A percentile compares a stretch with the other conserved stretches of the same genome.
Conservation (phyloP, 108 stramenopile species). For the Ochromonas danica region DNA sequence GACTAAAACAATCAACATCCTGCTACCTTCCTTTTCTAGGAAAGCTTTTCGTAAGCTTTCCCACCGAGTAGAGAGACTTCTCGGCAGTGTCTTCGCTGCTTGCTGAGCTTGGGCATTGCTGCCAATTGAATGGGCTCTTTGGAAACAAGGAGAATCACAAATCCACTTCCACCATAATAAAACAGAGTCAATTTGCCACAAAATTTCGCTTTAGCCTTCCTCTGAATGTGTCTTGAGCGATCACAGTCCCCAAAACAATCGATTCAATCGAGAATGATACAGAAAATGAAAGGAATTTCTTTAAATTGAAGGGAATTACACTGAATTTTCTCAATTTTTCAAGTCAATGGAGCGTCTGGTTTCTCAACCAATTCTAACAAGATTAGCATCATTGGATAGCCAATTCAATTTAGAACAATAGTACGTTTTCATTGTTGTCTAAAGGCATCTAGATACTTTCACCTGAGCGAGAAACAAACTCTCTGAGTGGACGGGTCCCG, state of each 20-base stretch:
- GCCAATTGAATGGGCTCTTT: conserved; percentile 15
- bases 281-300: no score
- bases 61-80: conserved; percentile 13
- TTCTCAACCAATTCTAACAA: conserved; percentile 17
- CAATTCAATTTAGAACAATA: conserved; percentile 17
- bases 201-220: conserved; percentile 5
- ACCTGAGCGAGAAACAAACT: no score
- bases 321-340: neutral
- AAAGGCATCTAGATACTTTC: no score
- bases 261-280: conserved; percentile 6
- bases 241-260: no score
- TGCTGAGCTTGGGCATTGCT: no score
- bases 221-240: conserved; percentile 15
- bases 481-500: conserved; percentile 8
- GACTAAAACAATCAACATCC: conserved; percentile 10
- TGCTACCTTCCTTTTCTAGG: conserved; percentile 15
- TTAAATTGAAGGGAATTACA: no score
- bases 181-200: no score
- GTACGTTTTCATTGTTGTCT: conserved; percentile 10
- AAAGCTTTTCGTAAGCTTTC: conserved; percentile 10
- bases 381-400: conserved; percentile 15
- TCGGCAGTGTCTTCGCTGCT: conserved; percentile 8
- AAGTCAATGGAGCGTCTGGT: conserved; percentile 14
- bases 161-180: conserved; percentile 15
- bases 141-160: no score